Percentiles rank a stretch among this genome's conserved stretches.
Evolutionary conservation across 139 green algal genomes (phyloP).

Genomic region (Auxenochlorella pyrenoidosa): DNA sequence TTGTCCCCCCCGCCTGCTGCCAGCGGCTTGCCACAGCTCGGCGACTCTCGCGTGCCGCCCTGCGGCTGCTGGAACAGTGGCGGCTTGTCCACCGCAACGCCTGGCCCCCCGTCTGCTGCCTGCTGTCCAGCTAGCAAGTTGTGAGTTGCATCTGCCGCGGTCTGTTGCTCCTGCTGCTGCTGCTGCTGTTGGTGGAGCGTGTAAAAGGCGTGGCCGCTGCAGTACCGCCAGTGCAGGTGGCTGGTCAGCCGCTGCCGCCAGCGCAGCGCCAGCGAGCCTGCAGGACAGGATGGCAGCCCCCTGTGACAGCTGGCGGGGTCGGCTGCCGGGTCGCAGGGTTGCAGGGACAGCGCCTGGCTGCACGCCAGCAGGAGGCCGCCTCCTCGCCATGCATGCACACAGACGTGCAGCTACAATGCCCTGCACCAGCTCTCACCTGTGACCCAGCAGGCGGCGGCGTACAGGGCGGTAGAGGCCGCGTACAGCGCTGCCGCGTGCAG

Average conservation of each 20-base stretch:
- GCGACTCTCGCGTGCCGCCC: no score
- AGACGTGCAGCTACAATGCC: neutral
- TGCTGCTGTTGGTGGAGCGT: conserved; percentile 7
- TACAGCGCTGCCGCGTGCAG: conserved; percentile 42
- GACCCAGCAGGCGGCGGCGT: conserved; percentile 10
- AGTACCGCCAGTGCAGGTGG: conserved; percentile 50
- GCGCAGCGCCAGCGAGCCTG: conserved; percentile 27
- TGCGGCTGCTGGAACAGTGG: no score
- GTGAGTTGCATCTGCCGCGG: no score
- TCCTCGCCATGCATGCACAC: neutral
- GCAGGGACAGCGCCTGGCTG: no score
- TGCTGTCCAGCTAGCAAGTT: no score
- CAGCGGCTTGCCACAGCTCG: no score
- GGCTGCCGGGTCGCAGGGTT: neutral
- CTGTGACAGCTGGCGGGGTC: neutral
- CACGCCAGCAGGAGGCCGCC: neutral
- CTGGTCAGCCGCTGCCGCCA: conserved; percentile 36
- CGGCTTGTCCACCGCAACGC: no score
- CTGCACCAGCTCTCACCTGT: neutral
- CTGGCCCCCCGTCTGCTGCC: no score
- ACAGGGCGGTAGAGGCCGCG: neutral
- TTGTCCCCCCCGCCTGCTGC: conserved; percentile 69
- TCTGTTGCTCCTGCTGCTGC: no score
- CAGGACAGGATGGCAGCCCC: neutral
- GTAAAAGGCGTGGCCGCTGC: conserved; percentile 31